A percentile compares a stretch with the other conserved stretches of the same genome.
These are phyloP conservation scores for Epichloe sp. DNA, from an alignment of 2,329 filamentous ascomycete genomes.

Conservation along the genomic window DNA sequence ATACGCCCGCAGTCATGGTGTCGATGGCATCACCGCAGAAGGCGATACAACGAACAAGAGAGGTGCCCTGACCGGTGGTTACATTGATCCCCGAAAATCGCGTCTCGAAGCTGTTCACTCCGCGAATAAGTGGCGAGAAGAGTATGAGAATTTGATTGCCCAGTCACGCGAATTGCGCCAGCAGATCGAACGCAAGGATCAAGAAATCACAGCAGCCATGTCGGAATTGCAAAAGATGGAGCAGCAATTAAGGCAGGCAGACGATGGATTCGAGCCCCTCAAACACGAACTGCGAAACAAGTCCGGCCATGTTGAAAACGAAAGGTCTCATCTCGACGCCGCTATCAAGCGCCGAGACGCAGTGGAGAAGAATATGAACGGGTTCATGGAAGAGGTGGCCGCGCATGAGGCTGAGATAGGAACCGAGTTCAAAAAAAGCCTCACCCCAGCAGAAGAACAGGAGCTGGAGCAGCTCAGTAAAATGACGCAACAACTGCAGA, in stretches of 20 bases:
- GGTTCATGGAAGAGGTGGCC: conserved; percentile 59
- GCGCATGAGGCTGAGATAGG: conserved; percentile 69
- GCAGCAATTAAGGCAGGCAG: conserved; percentile 62
- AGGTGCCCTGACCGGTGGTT: conserved; percentile 90
- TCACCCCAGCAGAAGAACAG: conserved; percentile 70
- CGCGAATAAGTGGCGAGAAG: conserved; percentile 60
- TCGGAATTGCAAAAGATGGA: conserved; percentile 74
- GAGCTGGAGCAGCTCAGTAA: conserved; percentile 60
- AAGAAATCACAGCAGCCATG: conserved; percentile 78
- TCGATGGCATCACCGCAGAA: conserved; percentile 87
- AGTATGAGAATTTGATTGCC: conserved; percentile 54
- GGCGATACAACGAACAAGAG: conserved; percentile 92
- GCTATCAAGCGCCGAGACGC: conserved; percentile 52
- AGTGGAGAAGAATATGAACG: conserved; percentile 62
- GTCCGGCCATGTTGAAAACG: conserved; percentile 59
- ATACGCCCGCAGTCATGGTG: conserved; percentile 81
- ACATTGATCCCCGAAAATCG: conserved; percentile 74
- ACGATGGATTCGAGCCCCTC: conserved; percentile 70
- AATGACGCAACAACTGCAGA: conserved; percentile 60
- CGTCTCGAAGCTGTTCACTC: conserved; percentile 73
- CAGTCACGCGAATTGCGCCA: conserved; percentile 53
- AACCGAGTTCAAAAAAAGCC: conserved; percentile 83
- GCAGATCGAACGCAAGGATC: conserved; percentile 67
- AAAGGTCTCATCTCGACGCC: conserved; percentile 58
- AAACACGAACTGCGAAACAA: conserved; percentile 65